These are phyloP conservation scores for Aspergillus heteromorphus DNA, from an alignment of 495 filamentous ascomycete genomes.

Conservation along the genomic window DNA sequence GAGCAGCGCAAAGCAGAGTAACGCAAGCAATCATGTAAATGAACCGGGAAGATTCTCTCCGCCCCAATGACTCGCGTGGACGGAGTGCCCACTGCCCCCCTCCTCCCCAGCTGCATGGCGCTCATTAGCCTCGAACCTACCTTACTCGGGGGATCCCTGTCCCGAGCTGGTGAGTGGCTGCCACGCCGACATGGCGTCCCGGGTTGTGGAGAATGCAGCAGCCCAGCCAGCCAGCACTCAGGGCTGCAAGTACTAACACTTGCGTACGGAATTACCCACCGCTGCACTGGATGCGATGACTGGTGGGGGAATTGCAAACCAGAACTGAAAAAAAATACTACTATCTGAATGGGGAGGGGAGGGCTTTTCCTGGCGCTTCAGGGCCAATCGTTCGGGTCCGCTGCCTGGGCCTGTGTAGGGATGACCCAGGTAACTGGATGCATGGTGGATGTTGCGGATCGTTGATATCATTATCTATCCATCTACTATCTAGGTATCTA, in stretches of 20 bases:
- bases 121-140: constrained; percentile 12
- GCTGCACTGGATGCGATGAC: no score
- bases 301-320: no score
- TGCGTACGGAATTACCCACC: no score
- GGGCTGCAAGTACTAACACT: no score
- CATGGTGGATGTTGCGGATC: constrained; percentile 1
- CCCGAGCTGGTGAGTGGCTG: constrained; percentile 1
- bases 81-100: constrained; percentile 7
- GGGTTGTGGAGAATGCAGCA: constrained; percentile 1
- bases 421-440: constrained; percentile 8
- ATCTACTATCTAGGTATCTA: no score
- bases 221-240: neutral
- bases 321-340: no score
- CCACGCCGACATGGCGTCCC: constrained; percentile 2
- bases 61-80: constrained; percentile 11
- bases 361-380: neutral
- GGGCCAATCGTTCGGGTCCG: constrained; percentile 2
- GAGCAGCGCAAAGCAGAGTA: no score
- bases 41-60: neutral
- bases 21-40: no score
- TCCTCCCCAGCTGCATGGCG: no score
- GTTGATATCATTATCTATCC: neutral
- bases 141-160: constrained; percentile 12
- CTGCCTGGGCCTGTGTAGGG: constrained; percentile 6
- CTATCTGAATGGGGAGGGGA: no score